Conservation (phyloP, 202 grass and related monocot genomes). For the Zoysia matrella region DNA sequence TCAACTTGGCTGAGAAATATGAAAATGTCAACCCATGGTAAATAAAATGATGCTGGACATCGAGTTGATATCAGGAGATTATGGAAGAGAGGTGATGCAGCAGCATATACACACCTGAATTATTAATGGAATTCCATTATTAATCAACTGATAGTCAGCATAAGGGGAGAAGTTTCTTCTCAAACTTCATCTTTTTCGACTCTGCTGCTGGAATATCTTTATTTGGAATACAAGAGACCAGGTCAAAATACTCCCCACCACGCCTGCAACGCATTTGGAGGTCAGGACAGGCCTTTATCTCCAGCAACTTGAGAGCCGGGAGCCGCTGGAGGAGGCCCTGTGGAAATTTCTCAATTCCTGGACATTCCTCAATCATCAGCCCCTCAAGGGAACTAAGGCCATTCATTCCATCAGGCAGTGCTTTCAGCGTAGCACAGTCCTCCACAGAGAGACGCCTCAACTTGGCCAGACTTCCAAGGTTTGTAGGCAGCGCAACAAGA, state of each 20-base stretch:
- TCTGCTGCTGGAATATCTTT: background rate
- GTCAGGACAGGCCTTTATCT: background rate
- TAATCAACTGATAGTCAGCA: constrained; percentile 13
- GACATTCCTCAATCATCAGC: fast-evolving
- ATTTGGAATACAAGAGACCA: background rate
- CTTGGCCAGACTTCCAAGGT: constrained; percentile 32
- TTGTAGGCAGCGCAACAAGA: constrained; percentile 13
- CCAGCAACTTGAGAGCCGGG: background rate
- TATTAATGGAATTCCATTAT: too few species aligned
- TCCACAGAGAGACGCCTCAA: fast-evolving
- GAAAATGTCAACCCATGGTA: background rate
- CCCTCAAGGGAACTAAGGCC: background rate
- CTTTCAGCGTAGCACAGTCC: fast-evolving
- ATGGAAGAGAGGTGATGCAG: background rate
- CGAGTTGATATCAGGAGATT: background rate
- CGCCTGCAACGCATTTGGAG: background rate
- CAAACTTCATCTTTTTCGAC: background rate
- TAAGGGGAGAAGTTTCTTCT: constrained; percentile 7
- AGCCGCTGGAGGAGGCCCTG: constrained; percentile 3
- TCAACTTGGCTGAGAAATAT: too few species aligned
- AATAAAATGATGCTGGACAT: background rate
- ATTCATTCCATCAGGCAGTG: constrained; percentile 17
- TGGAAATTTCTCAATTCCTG: background rate
- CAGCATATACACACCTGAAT: background rate
- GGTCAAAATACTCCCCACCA: constrained; percentile 15